phyloP scores from a whole-genome alignment of 768 basidiomycete species.

The Boletus barrowsii region DNA sequence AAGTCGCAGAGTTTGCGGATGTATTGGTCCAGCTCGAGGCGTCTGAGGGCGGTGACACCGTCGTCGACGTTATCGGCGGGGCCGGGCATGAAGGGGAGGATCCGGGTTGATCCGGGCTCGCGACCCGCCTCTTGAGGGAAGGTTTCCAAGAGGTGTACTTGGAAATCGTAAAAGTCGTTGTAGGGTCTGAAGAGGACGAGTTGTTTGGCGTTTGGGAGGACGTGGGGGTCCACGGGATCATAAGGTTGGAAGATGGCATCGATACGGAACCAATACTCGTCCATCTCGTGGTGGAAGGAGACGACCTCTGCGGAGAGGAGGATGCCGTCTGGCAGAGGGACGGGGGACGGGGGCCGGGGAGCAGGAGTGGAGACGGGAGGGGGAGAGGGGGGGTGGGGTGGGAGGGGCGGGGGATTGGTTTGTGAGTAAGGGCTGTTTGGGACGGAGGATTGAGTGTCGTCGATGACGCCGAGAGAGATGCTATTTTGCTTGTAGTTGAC shows the following conservation, averaged over 20 bases:
- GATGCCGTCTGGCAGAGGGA: slow-evolving; percentile 74
- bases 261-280: slow-evolving; percentile 97
- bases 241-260: slow-evolving; percentile 88
- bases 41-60: slow-evolving; percentile 73
- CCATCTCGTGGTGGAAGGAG: slow-evolving; percentile 96
- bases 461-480: slow-evolving; percentile 91
- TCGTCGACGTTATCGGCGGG: slow-evolving; percentile 84
- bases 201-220: slow-evolving; percentile 65
- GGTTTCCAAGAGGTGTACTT: slow-evolving; percentile 78
- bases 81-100: slow-evolving; percentile 97
- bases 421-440: slow-evolving; percentile 41
- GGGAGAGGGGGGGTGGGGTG: not conserved
- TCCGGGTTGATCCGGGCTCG: slow-evolving; percentile 58
- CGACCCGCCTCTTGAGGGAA: slow-evolving; percentile 94
- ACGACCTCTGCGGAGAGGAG: slow-evolving; percentile 86
- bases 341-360: slow-evolving; percentile 39
- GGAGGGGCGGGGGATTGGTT: slow-evolving; percentile 14
- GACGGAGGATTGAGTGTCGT: slow-evolving; percentile 48
- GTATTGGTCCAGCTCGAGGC: slow-evolving; percentile 86
- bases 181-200: slow-evolving; percentile 93
- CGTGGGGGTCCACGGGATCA: slow-evolving; percentile 50
- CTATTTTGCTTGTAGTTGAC: slow-evolving; percentile 94
- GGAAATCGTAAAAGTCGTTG: slow-evolving; percentile 98
- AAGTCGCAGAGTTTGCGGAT: slow-evolving; percentile 76
- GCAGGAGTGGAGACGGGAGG: slow-evolving; percentile 11